Evolutionary conservation across 495 filamentous ascomycete species (phyloP), one percentile per base, ranked within the genome.

Genomic region (Glutinoglossum americanum): DNA sequence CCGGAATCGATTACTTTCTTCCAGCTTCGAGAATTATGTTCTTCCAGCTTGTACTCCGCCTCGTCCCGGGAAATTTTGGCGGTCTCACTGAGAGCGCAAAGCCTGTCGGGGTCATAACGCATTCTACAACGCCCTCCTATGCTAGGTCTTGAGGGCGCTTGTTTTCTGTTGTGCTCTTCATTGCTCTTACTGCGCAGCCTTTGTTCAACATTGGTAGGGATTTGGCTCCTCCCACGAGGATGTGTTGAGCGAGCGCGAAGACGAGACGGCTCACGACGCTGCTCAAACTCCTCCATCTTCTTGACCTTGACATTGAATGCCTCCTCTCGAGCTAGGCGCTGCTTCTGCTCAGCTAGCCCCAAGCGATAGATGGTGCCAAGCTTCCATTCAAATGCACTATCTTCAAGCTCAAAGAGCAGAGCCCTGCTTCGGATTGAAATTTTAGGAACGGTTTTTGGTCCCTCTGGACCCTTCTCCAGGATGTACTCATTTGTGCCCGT

Each of bases 301-400:
- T 87, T 89, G 6, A 83, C 75, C 63, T 99, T 99, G 49, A 93
- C 70, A 6, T 79, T 69, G 70, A 89, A 97, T 0, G 92, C 90
- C 47, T 94, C 87, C 69, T 94, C 87, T 26, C 92, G 78, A 13
- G 89, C 90, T 59, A 89, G 70, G 15, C 92, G 78, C 64, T 96
- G 90, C 64, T 80, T 78, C 69, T 96, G 87, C 64, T 99, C 92
- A 53, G 87, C 72, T 25, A 94, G 71, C 1, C 93, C 92, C 23
- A 83, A 76, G 6, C 90, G 81, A 63, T 97, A 97, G 51, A 97
- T 99, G 62, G 82, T 77, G 0, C 87, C 85, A 23, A 99, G 74
- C 64, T 95, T 95, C 84, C 89, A 96, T 65, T 99, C 92, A 64
- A 99, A 99, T 0, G 86, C 82, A 55, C 92, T 88, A 67, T 99